These are phyloP conservation scores for Clitopilus hobsonii DNA, from an alignment of 768 basidiomycete genomes.

Conservation along the genomic window DNA sequence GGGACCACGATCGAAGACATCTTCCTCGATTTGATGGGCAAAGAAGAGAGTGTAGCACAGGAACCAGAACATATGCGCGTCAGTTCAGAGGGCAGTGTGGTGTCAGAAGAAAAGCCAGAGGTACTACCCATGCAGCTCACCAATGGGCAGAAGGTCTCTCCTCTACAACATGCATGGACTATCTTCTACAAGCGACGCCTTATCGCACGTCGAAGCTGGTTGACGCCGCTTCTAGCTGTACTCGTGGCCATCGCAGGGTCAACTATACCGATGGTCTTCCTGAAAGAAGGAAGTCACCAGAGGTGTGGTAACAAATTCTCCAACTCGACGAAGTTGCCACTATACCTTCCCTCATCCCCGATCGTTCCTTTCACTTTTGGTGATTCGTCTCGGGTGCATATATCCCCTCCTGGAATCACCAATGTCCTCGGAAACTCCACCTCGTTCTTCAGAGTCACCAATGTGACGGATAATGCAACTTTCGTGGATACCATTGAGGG, in stretches of 20 bases:
- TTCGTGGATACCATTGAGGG: conserved; percentile 51
- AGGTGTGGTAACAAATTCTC: conserved; percentile 43
- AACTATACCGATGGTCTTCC: conserved; percentile 64
- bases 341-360: conserved; percentile 53
- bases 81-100: conserved; percentile 8
- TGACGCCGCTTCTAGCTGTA: conserved; percentile 53
- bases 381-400: conserved; percentile 32
- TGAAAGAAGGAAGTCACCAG: conserved; percentile 42
- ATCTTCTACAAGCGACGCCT: conserved; percentile 70
- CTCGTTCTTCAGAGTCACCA: conserved; percentile 26
- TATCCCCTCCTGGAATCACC: conserved; percentile 52
- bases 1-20: conserved; percentile 81
- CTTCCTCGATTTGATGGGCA: conserved; percentile 67
- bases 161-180: conserved; percentile 62
- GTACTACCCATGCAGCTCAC: conserved; percentile 33
- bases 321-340: conserved; percentile 31
- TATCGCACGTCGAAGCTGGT: conserved; percentile 63
- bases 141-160: conserved; percentile 48
- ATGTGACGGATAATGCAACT: conserved; percentile 51
- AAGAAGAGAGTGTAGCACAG: conserved; percentile 28
- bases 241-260: conserved; percentile 56
- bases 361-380: conserved; percentile 25
- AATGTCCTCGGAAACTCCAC: conserved; percentile 40
- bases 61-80: conserved; percentile 15
- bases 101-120: conserved; percentile 10